Base-by-base conservation (phyloP, 768 basidiomycete species). In the Podaxis sp. region DNA sequence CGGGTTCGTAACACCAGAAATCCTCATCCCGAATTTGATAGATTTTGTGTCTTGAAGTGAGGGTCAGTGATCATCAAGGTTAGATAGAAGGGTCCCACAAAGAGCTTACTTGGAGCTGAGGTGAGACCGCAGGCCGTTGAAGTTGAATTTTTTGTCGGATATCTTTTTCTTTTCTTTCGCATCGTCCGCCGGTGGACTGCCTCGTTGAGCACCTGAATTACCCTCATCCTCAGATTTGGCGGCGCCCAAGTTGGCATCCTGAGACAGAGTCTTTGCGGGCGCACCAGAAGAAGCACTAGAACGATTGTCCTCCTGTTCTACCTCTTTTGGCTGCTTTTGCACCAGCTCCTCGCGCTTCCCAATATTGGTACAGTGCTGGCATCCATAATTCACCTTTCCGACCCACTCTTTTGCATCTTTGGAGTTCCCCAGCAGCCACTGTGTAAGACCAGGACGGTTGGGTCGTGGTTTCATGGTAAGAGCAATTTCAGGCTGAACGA, bases 51-150 rank as follows among this genome's bases (percentile, higher is more conserved):
- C 88, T 89, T 59, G 58, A 12, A 15, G 24, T 53, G 3, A 47
- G 24, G 15, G 36, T 46, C 17, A 46, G 43, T 7, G 12, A 17
- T 36, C 49, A 47, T 36, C 27, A 38, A 49, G 50, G 50, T 38
- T 8, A 11, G 6, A 6, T 7, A 22, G 38, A 37, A 63, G 25
- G 33, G 22, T 43, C 36, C 11, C 12, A 47, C 9, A 46, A 33
- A 24, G 33, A 8, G 70, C 84, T 65, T 64, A 89, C 89, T 83
- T 88, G 65, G 73, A 79, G 67, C 86, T 87, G 62, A 83, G 66
- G 65, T 91, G 89, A 24, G 86, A 88, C 43, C 82, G 74, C 56
- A 90, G 66, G 2, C 83, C 88, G 63, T 88, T 73, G 66, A 87
- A 86, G 2, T 65, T 70, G 70, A 84, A 81, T 59, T 50, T 62